Percentiles rank a stretch among this genome's conserved stretches.
phyloP scores from a whole-genome alignment of 176 grass and related monocot genomes.

The Carex pumila region DNA sequence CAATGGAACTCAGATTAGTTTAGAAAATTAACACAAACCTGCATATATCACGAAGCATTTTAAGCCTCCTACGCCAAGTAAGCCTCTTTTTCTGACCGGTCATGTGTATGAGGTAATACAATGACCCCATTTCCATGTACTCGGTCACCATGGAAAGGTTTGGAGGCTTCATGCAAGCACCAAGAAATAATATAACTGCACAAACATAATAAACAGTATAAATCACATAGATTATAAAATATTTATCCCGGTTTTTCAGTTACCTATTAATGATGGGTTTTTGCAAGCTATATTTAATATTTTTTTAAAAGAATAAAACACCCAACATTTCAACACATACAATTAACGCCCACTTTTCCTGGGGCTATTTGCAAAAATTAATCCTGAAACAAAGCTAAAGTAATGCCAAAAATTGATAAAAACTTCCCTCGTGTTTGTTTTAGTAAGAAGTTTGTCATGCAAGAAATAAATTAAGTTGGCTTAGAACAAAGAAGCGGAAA shows the following conservation, averaged over 20 bases:
- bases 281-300: slow-evolving; percentile 21
- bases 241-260: slow-evolving; percentile 3
- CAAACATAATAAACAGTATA: slow-evolving; percentile 20
- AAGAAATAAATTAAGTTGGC: not conserved
- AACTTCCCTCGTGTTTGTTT: not conserved
- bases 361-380: not conserved
- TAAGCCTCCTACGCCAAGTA: slow-evolving; percentile 97
- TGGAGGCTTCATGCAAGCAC: slow-evolving; percentile 97
- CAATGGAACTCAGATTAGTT: slow-evolving; percentile 6
- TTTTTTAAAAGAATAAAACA: not conserved
- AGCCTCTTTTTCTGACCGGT: slow-evolving; percentile 96
- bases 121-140: slow-evolving; percentile 99
- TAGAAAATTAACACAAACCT: slow-evolving; percentile 41
- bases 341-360: not conserved
- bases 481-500: not conserved
- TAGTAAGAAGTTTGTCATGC: not conserved
- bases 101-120: slow-evolving; percentile 99
- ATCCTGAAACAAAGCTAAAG: not conserved
- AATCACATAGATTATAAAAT: slow-evolving; percentile 13
- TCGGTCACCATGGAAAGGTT: slow-evolving; percentile 98
- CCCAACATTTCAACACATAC: not conserved
- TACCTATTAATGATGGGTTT: not conserved
- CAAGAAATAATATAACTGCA: slow-evolving; percentile 99
- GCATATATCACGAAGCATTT: slow-evolving; percentile 99
- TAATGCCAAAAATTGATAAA: not conserved